Evolutionary conservation across 768 basidiomycete genomes (phyloP), one percentile per base, ranked within the genome.

Genomic region (Russula brevipes): DNA sequence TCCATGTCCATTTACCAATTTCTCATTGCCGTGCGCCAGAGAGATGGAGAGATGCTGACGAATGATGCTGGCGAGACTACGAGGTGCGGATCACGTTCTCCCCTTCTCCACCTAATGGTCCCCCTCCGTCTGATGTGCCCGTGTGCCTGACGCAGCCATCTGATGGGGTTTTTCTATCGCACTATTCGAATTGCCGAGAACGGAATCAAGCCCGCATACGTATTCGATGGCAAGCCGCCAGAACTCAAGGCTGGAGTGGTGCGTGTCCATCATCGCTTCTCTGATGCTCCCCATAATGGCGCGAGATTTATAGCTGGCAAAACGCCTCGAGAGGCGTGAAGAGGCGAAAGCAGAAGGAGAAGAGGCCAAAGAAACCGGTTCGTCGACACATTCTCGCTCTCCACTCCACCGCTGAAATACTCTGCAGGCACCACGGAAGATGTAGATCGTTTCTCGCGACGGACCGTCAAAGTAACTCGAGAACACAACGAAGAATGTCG

Each of bases 41-140:
- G 86, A 73, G 97, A 98, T 73, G 97, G 97, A 19, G 94, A 98
- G 75, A 84, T 95, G 81, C 82, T 99, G 68, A 96, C 89, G 69
- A 98, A 98, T 72, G 97, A 98, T n/a, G 86, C 88, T 0, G 97
- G 97, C 17, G 97, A 99, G 72, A 97, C 94, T 4, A 99, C 97
- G 2, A 95, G 81, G 82, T 82, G 44, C 41, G 73, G 55, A 45
- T 45, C 31, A n/a, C 6, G 31, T n/a, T 2, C 24, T 44, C 38
- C 30, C 36, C 6, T 59, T 45, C 35, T 1, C n/a, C 19, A 11
- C 4, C 2, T 2, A 3, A 31, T 24, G 24, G 24, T 24, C 24
- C 24, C 24, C 53, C 33, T 19, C 46, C 36, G 0, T 33, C 31
- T 64, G 6, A 60, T n/a, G 12, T 50, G 31, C 41, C n/a, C 31